Evolutionary conservation across 441 rosid genomes (phyloP), one percentile per base, ranked within the genome.

Genomic region (Populus trichocarpa): DNA sequence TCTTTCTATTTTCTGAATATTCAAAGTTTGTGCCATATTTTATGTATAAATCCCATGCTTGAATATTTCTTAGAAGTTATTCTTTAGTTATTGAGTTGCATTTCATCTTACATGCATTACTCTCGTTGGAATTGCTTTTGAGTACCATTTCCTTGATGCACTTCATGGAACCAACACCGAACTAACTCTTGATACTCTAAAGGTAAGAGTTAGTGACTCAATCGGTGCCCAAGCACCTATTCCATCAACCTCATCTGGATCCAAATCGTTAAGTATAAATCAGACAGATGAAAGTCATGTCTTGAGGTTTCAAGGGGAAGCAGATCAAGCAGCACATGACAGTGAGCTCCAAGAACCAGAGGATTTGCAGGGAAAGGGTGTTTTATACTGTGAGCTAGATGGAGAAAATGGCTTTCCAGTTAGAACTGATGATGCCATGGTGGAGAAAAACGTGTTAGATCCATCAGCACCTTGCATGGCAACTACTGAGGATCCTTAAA

Each of bases 181-280:
- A 32, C 70, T 6, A 59, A 70, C 35, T 22, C 28, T 53, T 68
- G 64, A 78, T 73, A 61, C 23, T 80, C 35, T 36, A 32, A 77
- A 89, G 93, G 87, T 86, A 66, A 80, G 83, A 76, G 86, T 83
- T 8, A 76, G 77, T 18, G 84, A 85, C 78, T 68, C 80, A 6
- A 64, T 76, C 0, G 81, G 46, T 73, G 42, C 68, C 26, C 70
- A 59, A 32, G 79, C 71, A 32, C 35, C 85, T 25, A 38, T 69
- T 23, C 57, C 71, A 40, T 71, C 82, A 69, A 20, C 81, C 26
- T 75, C 87, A 46, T 1, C 87, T 68, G 78, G 81, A 74, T 87
- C 84, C 35, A 75, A 75, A 73, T 79, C 74, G 69, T 78, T 76
- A 18, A 74, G 80, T 67, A 81, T 73, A 75, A 16, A 75, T 63